Percentiles rank a stretch among this genome's conserved stretches.
Conservation (phyloP, 345 rosid genomes). For the Syzygium aromaticum region DNA sequence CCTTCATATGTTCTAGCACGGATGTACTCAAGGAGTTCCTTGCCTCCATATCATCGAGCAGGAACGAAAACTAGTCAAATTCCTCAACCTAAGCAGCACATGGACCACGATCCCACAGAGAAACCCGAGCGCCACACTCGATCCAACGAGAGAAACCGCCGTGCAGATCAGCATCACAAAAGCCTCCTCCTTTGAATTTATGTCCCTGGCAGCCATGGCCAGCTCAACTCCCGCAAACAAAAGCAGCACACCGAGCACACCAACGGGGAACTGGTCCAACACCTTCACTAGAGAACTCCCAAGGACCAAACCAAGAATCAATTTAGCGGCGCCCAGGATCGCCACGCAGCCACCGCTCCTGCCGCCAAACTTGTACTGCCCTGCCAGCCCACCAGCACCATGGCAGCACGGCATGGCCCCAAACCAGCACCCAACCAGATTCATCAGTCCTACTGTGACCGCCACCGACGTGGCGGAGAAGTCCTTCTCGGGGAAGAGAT, state of each 20-base stretch:
- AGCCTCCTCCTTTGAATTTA: conserved; percentile 57
- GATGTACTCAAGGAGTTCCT: background rate
- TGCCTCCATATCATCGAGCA: background rate
- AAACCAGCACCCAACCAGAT: conserved; percentile 77
- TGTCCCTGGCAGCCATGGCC: conserved; percentile 72
- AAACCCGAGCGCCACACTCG: conserved; percentile 63
- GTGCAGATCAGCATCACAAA: conserved; percentile 66
- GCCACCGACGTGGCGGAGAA: conserved; percentile 60
- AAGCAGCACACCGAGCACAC: conserved; percentile 56
- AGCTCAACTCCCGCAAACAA: conserved; percentile 73
- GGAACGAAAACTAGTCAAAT: background rate
- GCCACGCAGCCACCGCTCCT: conserved; percentile 85
- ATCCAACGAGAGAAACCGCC: conserved; percentile 54
- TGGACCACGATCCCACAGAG: conserved; percentile 47
- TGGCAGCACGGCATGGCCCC: conserved; percentile 88
- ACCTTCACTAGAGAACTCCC: conserved; percentile 58
- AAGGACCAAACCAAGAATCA: conserved; percentile 51
- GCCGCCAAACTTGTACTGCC: conserved; percentile 87
- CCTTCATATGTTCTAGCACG: background rate
- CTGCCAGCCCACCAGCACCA: conserved; percentile 72
- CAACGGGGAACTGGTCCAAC: conserved; percentile 64
- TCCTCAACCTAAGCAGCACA: conserved; percentile 40
- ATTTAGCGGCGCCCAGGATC: conserved; percentile 47
- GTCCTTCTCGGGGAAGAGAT: conserved; percentile 64
- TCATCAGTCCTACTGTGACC: conserved; percentile 64